Base-by-base conservation (phyloP, 2,329 filamentous ascomycete genomes). In the Alternaria triticimaculans region DNA sequence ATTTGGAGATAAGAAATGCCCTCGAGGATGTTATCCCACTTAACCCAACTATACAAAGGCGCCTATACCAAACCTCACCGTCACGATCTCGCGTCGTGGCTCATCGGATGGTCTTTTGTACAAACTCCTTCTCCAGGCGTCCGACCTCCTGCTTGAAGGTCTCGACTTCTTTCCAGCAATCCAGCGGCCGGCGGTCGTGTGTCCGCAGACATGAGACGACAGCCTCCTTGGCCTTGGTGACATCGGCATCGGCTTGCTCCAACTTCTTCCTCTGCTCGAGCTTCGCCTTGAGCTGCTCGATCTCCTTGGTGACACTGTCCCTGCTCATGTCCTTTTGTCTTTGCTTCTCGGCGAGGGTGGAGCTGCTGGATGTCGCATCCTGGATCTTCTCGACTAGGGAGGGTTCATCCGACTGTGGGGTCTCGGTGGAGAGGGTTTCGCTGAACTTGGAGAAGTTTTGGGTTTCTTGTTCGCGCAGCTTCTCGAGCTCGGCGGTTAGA, bases 91-190 rank as follows among this genome's bases (percentile, higher is more conserved):
- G 43, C 50, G 33, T 48, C 15, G 21, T 46, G 14, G 26, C 55
- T 78, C 71, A 84, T 72, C 81, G 70, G 62, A 92, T 87, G 60
- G 96, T 89, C 83, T 90, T 93, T 77, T 96, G 91, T 37, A 97
- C 93, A 88, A 96, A 98, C 25, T 86, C 86, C 82, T 89, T 90
- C 87, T 97, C 95, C 81, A 97, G 81, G 83, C 88, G 89, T 72
- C 92, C 89, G 55, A 98, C 94, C 85, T 97, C 93, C 74, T 87
- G 87, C 88, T 94, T 97, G 82, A 98, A 98, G 20, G 85, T 86
- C 83, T 96, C 91, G 23, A 97, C 93, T 87, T 97, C 94, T 81
- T 90, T 87, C 92, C 92, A 97, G 87, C 95, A 98, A 84, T 97
- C 92, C 78, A 97, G 84, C 78, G 95, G 94, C 80, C 93, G 87